These are phyloP conservation scores for Beauveria medogensis DNA, from an alignment of 2,329 filamentous ascomycete species.

Conservation along the genomic window DNA sequence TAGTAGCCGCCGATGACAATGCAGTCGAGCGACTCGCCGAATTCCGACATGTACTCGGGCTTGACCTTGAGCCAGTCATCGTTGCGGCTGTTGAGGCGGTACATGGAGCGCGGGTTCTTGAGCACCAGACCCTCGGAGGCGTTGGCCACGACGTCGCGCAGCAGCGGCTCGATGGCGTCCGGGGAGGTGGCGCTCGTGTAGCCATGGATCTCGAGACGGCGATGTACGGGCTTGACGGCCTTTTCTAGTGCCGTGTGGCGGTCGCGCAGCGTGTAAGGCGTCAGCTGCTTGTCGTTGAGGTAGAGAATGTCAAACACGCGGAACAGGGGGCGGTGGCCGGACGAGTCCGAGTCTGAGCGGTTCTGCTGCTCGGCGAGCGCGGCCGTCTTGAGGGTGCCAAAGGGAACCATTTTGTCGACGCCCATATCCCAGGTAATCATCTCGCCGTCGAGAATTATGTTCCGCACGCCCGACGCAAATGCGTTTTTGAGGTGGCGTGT, in stretches of 20 bases:
- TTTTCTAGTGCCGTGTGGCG: constrained; percentile 66
- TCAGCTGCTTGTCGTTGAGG: constrained; percentile 73
- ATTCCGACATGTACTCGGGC: constrained; percentile 95
- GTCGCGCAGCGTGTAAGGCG: constrained; percentile 74
- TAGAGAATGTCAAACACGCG: constrained; percentile 87
- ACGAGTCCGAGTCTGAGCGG: constrained; percentile 44
- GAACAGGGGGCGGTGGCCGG: constrained; percentile 59
- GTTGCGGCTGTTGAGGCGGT: constrained; percentile 80
- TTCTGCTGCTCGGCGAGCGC: constrained; percentile 68
- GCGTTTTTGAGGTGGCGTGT: constrained; percentile 72
- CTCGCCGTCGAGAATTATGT: constrained; percentile 88
- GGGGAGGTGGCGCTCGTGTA: constrained; percentile 59
- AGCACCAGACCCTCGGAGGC: constrained; percentile 85
- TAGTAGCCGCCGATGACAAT: constrained; percentile 89
- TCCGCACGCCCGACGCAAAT: constrained; percentile 70
- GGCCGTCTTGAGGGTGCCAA: constrained; percentile 89
- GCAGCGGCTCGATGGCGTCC: constrained; percentile 66
- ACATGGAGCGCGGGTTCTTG: constrained; percentile 85
- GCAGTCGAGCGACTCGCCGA: constrained; percentile 87
- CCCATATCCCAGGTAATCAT: constrained; percentile 98
- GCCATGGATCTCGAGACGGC: constrained; percentile 75
- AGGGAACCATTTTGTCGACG: constrained; percentile 74
- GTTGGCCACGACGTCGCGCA: constrained; percentile 78
- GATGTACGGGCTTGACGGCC: constrained; percentile 60
- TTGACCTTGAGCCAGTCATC: constrained; percentile 99